Evolutionary conservation across 2,329 filamentous ascomycete species (phyloP).

Genomic region (Sarocladium oryzae): DNA sequence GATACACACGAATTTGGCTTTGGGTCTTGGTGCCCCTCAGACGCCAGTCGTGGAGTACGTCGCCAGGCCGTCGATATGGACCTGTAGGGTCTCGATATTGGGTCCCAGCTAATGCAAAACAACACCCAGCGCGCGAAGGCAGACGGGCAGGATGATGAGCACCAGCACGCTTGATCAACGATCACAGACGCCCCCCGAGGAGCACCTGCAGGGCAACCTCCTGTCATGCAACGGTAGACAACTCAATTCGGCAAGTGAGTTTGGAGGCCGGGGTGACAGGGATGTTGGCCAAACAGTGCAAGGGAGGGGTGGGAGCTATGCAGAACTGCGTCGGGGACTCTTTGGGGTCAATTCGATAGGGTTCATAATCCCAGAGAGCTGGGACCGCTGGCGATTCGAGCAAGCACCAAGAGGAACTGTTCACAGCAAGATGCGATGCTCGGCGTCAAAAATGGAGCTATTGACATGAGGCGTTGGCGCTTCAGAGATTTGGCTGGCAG

Average conservation of each 20-base stretch:
- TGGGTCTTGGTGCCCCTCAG: conserved; percentile 17
- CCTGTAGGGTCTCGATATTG: conserved; percentile 27
- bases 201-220: conserved; percentile 9
- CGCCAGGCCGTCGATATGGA: conserved; percentile 15
- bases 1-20: neutral
- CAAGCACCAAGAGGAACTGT: neutral
- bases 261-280: conserved; percentile 1
- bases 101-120: conserved; percentile 27
- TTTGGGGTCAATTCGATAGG: neutral
- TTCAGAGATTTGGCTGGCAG: neutral
- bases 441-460: conserved; percentile 1
- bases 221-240: conserved; percentile 10
- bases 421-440: neutral
- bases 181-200: neutral
- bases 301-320: neutral
- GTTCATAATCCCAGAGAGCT: neutral
- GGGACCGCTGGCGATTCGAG: neutral
- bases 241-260: conserved; percentile 6
- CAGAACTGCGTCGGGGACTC: neutral
- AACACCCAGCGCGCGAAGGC: conserved; percentile 1
- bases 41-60: conserved; percentile 5
- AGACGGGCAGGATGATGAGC: neutral
- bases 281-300: neutral
- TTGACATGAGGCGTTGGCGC: conserved; percentile 2
- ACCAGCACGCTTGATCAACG: neutral